These are phyloP conservation scores for Solanum sejunctum DNA, from an alignment of 257 asterid species.

Conservation along the genomic window DNA sequence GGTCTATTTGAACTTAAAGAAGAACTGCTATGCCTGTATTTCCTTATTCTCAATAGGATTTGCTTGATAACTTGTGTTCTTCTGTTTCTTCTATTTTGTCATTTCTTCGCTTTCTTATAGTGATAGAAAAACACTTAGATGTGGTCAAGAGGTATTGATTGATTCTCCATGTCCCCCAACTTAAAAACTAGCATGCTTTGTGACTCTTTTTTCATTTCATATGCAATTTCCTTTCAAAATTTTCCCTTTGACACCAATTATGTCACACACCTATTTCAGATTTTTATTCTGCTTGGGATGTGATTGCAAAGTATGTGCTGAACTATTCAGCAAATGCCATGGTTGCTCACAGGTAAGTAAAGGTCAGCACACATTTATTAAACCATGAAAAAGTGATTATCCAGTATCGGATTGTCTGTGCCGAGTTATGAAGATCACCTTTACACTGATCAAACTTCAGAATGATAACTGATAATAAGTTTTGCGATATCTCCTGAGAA, in stretches of 20 bases:
- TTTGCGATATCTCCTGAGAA: neutral
- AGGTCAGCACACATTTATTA: neutral
- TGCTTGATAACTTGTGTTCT: neutral
- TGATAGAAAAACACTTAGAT: neutral
- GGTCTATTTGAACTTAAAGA: too few species aligned
- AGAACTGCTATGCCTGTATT: neutral
- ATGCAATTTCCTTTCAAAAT: neutral
- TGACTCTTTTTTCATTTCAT: neutral
- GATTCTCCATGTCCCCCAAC: neutral
- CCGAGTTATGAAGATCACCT: neutral
- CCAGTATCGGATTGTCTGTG: neutral
- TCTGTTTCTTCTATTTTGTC: neutral
- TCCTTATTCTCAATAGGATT: neutral
- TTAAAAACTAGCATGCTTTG: neutral
- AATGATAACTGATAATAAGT: neutral
- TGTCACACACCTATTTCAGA: slow-evolving; percentile 33
- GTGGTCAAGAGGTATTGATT: neutral
- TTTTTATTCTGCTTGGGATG: slow-evolving; percentile 97
- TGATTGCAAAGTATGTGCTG: slow-evolving; percentile 51
- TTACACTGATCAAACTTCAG: neutral
- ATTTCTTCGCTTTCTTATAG: neutral
- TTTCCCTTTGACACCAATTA: neutral
- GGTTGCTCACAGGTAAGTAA: slow-evolving; percentile 68
- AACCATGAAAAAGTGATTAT: neutral
- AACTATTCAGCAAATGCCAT: slow-evolving; percentile 41